Evolutionary conservation across 306 rosid genomes (phyloP).

Genomic region (Lotus japonicus): DNA sequence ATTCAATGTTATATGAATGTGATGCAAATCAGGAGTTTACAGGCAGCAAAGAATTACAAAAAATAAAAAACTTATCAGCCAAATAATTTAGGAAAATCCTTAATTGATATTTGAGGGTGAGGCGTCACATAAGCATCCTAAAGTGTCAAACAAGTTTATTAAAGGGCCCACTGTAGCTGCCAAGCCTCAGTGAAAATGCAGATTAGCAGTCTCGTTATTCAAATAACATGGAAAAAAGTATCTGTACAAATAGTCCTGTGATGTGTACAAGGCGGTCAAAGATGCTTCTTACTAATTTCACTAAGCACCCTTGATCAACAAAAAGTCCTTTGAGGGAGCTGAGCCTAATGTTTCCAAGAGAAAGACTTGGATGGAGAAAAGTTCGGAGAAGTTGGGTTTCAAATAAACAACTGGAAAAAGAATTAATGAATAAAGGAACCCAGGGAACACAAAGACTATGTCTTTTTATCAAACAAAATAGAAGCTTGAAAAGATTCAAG

Average conservation of each 20-base stretch:
- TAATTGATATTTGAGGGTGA: not conserved
- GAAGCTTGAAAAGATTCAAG: not conserved
- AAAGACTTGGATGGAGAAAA: too few relatives aligned
- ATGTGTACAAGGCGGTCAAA: not conserved
- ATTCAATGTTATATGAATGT: slow-evolving; percentile 1
- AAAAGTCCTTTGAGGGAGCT: not conserved
- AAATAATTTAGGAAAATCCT: not conserved
- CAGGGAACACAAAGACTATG: not conserved
- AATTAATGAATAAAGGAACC: not conserved
- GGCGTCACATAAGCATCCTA: not conserved
- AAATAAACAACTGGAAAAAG: slow-evolving; percentile 7
- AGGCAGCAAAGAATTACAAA: not conserved
- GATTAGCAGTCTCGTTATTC: not conserved
- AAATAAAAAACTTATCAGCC: not conserved
- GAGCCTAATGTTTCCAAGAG: not conserved
- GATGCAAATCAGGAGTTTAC: slow-evolving; percentile 4
- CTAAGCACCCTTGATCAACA: not conserved
- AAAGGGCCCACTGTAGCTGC: not conserved
- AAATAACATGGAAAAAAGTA: not conserved
- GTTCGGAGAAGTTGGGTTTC: too few relatives aligned
- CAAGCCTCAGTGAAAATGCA: not conserved
- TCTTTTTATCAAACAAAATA: too few relatives aligned
- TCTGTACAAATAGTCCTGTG: not conserved
- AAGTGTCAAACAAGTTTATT: not conserved
- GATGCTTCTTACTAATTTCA: not conserved